A percentile compares a stretch with the other conserved stretches of the same genome.
phyloP scores from a whole-genome alignment of 768 basidiomycete genomes.

The Tubosaeta sp. region DNA sequence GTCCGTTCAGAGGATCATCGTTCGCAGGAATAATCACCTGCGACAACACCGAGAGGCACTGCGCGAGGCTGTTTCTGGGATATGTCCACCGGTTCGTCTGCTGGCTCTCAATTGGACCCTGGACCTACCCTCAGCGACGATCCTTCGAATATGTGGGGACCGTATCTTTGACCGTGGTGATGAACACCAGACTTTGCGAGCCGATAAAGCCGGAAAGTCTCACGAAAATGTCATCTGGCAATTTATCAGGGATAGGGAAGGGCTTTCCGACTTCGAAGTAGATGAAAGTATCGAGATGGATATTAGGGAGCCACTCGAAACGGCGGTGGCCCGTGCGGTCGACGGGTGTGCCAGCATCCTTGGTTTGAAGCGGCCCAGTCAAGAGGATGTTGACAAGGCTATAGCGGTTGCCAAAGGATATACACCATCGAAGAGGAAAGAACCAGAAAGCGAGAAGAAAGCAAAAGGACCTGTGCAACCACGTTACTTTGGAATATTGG shows the following conservation, averaged over 20 bases:
- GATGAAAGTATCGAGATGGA: conserved; percentile 68
- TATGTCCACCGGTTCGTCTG: conserved; percentile 58
- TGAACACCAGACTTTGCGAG: conserved; percentile 80
- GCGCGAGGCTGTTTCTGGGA: conserved; percentile 44
- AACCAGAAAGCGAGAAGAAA: conserved; percentile 20
- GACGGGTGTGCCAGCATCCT: conserved; percentile 54
- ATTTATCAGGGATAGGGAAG: conserved; percentile 66
- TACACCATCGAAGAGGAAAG: conserved; percentile 23
- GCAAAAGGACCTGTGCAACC: conserved; percentile 27
- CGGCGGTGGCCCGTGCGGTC: conserved; percentile 54
- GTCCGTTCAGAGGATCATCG: background rate
- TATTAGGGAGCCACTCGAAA: conserved; percentile 49
- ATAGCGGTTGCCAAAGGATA: conserved; percentile 42
- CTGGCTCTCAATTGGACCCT: conserved; percentile 79
- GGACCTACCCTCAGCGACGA: conserved; percentile 50
- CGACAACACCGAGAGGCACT: conserved; percentile 72
- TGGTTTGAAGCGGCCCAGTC: conserved; percentile 46
- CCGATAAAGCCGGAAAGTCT: conserved; percentile 42
- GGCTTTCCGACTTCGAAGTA: conserved; percentile 59
- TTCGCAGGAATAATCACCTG: conserved; percentile 82
- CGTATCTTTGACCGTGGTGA: conserved; percentile 73
- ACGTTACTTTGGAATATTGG: conserved; percentile 76
- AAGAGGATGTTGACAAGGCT: conserved; percentile 49
- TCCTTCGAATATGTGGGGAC: conserved; percentile 74
- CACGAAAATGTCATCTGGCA: conserved; percentile 83